Base-by-base conservation (phyloP, 2,329 filamentous ascomycete species). In the Coleophoma cylindrospora region DNA sequence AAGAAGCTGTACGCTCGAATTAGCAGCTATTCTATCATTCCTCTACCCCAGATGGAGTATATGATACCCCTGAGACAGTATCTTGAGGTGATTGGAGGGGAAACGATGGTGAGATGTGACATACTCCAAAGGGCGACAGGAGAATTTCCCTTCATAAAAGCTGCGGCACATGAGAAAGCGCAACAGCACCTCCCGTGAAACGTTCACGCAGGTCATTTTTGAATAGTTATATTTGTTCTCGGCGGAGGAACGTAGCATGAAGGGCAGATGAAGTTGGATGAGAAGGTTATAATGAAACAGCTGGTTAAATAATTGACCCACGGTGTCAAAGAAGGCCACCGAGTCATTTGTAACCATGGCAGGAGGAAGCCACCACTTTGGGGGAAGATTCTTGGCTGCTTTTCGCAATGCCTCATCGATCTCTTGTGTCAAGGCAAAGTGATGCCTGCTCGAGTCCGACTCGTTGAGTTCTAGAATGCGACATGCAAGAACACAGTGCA, bases 251-350 rank as follows among this genome's bases (percentile, higher is more conserved):
- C 55, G 57, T 9, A 73, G 52, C 49, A 71, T 61, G 49, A 67
- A 71, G 1, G 71, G 71, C 1, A 73, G 57, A 50, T 74, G 70
- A 0, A 73, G 64, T 47, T 68, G 67, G 43, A 64, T 62, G 3
- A 74, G 54, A 8, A 74, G 57, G 48, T 64, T 61, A 50, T 69
- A 69, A 52, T 73, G 65, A n/a, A 64, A 56, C 6, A 70, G 53
- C 45, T 73, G 70, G n/a, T 61, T 54, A 40, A 61, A 50, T 14
- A 70, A 52, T 0, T 68, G 65, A 2, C 62, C 47, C 5, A 58
- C 66, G 41, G 72, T 66, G 55, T 36, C 64, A 48, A 54, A 51
- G 50, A 48, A 57, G 44, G 57, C 58, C 19, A 56, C 38, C 0
- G 54, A 53, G 22, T 55, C 55, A 12, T 59, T 34, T 2, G 51